Base-by-base conservation (phyloP, 1,284 basidiomycete genomes). In the Lignosus rhinocerotis region DNA sequence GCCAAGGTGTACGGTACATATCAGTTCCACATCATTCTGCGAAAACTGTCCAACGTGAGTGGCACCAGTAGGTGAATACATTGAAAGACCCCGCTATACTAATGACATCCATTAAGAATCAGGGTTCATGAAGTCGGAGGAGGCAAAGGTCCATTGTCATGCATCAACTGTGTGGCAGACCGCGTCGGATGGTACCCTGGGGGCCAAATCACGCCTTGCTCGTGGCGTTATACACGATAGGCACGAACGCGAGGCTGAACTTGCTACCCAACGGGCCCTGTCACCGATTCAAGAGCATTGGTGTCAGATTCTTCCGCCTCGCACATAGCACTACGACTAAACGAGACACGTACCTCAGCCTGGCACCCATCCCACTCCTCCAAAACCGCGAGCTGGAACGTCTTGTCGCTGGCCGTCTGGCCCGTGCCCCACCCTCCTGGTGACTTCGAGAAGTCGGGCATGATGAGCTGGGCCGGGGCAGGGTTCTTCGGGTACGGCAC, bases 361-460 rank as follows among this genome's bases (percentile, higher is more conserved):
- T 62, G 58, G 52, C 76, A 76, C 43, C 69, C 71, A 48, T 71
- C 76, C 67, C 76, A 82, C 60, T 82, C 80, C 62, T 83, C 80
- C 43, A 81, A 49, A 8, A 82, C 78, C 19, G 71, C 70, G 6
- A 82, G 59, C 48, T 76, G 73, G 60, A 79, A 72, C 5, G 72
- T 70, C 10, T 69, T 66, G 59, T 80, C 73, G 53, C 58, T 67
- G 6, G 66, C 74, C 2, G 59, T 43, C 46, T 65, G 59, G 11
- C 80, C 78, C 7, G 59, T 49, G 14, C 77, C 78, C 51, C 75
- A 80, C 1, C 78, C 80, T 21, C 76, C 78, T 17, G 72, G 71
- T 8, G 70, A 59, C 53, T 73, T 68, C 1, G 79, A 75, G 60
- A 83, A 79, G 71, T 82, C 72, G 16, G 81, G 81, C 80, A 82